A percentile compares a stretch with the other conserved stretches of the same genome.
Conservation (phyloP, 73 alveolate genomes). For the Tetrahymena malaccensis region DNA sequence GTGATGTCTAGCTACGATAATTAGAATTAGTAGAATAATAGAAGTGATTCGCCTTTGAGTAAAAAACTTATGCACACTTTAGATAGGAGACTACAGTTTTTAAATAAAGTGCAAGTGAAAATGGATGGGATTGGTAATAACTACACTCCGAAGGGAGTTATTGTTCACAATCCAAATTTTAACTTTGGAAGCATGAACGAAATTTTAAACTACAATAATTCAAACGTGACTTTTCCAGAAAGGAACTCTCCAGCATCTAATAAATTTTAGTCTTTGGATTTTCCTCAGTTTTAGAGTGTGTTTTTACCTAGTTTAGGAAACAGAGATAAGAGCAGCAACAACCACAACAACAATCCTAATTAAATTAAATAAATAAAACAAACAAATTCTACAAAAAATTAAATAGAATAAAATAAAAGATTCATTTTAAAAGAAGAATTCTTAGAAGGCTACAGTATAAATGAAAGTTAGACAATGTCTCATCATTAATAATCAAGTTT, state of each 20-base stretch:
- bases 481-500: not conserved
- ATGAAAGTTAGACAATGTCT: not conserved
- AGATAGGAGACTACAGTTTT: not conserved
- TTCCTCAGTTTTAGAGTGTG: not conserved
- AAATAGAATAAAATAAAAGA: not conserved
- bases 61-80: not conserved
- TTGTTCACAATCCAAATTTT: not conserved
- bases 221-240: not conserved
- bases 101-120: not conserved
- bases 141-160: not conserved
- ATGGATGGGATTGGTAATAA: not conserved
- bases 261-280: not conserved
- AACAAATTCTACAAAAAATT: not conserved
- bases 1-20: not conserved
- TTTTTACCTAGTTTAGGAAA: not conserved
- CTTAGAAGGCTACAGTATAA: not conserved
- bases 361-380: not conserved
- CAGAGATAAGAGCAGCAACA: not conserved
- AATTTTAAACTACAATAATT: not conserved
- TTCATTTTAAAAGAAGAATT: not conserved
- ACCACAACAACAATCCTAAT: not conserved
- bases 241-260: not conserved
- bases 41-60: not conserved
- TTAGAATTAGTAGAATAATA: not conserved
- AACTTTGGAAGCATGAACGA: not conserved